Conservation (phyloP, 1,284 basidiomycete species). For the Sporisorium iseilematis-ciliati region DNA sequence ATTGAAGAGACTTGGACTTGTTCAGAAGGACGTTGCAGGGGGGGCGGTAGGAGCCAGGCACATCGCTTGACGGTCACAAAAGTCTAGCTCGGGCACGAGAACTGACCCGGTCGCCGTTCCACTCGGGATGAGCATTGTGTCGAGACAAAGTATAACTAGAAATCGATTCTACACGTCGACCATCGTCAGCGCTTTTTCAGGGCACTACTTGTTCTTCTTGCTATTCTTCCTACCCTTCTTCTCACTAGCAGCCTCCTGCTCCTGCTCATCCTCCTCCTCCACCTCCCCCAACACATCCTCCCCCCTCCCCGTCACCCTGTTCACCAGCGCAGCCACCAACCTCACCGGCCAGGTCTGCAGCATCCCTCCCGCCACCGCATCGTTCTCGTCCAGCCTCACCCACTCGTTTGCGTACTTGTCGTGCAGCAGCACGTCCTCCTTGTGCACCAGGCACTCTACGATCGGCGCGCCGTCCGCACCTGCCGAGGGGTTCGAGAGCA, state of each 20-base stretch:
- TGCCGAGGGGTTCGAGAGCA: constrained; percentile 22
- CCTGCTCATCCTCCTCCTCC: constrained; percentile 15
- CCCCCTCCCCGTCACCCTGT: constrained; percentile 24
- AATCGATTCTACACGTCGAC: no score
- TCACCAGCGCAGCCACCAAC: constrained; percentile 29
- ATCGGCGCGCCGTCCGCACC: constrained; percentile 26
- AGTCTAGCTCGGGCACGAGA: no score
- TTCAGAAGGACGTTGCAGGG: neutral
- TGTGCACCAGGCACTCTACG: constrained; percentile 57
- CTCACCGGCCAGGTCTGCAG: constrained; percentile 50
- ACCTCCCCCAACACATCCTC: constrained; percentile 34
- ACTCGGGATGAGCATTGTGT: no score
- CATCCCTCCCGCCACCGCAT: constrained; percentile 28
- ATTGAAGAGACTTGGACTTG: neutral
- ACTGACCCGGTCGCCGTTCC: no score
- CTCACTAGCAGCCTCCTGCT: constrained; percentile 1
- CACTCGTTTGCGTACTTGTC: constrained; percentile 55
- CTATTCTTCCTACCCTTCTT: constrained; percentile 3
- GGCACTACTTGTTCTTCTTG: constrained; percentile 26
- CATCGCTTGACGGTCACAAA: no score
- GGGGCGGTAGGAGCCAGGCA: no score
- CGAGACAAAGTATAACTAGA: no score
- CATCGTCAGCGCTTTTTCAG: no score
- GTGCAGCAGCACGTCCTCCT: constrained; percentile 39
- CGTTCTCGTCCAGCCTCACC: constrained; percentile 51